Evolutionary conservation across 2,329 filamentous ascomycete genomes (phyloP).

Genomic region (Penicillium sp.): DNA sequence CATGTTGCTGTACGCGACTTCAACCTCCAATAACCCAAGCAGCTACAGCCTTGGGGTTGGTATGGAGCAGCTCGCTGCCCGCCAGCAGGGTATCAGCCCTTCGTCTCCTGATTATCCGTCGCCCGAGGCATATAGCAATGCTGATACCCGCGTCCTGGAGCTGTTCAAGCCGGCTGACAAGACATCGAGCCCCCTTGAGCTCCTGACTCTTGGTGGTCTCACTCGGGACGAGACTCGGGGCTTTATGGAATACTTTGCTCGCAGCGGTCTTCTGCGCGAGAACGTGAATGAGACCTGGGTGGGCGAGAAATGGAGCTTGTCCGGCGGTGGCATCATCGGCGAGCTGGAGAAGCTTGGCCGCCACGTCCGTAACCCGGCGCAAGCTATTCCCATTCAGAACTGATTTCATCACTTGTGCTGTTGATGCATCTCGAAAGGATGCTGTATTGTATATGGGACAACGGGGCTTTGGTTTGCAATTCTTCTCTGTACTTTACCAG

Average conservation of each 20-base stretch:
- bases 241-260: slow-evolving; percentile 89
- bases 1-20: slow-evolving; percentile 68
- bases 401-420: slow-evolving; percentile 13
- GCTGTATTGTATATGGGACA: slow-evolving; percentile 24
- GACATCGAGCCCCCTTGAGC: slow-evolving; percentile 34
- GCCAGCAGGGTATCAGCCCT: slow-evolving; percentile 34
- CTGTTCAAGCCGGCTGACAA: slow-evolving; percentile 31
- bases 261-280: slow-evolving; percentile 69
- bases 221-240: slow-evolving; percentile 67
- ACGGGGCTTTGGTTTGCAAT: slow-evolving; percentile 18
- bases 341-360: slow-evolving; percentile 68
- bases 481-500: slow-evolving; percentile 30
- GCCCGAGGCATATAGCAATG: slow-evolving; percentile 48
- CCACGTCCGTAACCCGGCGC: slow-evolving; percentile 13
- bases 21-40: slow-evolving; percentile 61
- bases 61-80: slow-evolving; percentile 49
- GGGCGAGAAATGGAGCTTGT: slow-evolving; percentile 75
- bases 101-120: slow-evolving; percentile 41
- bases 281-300: slow-evolving; percentile 65
- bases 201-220: slow-evolving; percentile 59
- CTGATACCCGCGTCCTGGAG: slow-evolving; percentile 50
- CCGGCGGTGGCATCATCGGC: slow-evolving; percentile 73
- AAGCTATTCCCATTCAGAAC: slow-evolving; percentile 9
- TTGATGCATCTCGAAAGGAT: slow-evolving; percentile 5
- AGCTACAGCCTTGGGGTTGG: slow-evolving; percentile 63